Evolutionary conservation across 352 stramenopile species (phyloP), one percentile per base, ranked within the genome.

Genomic region (Globisporangium paddicum): DNA sequence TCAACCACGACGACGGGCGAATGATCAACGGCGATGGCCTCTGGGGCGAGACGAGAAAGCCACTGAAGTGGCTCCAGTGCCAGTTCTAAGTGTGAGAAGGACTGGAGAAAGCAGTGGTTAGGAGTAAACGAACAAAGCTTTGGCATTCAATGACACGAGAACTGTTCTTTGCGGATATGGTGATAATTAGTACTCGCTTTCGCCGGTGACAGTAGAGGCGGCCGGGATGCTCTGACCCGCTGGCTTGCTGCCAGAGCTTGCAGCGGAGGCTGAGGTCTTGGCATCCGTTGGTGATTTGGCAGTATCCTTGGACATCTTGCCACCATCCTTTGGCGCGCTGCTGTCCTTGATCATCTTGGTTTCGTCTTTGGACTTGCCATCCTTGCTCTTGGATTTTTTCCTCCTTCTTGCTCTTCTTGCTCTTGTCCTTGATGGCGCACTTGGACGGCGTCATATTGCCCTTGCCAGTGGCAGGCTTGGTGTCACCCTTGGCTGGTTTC

Each of bases 41-140:
- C 57, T 77, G 63, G 66, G 72, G 69, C 26, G 52, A 69, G 45
- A 67, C 73, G 35, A 62, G 69, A 45, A 75, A 80, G 65, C 72
- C 72, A 1, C 53, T 75, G 44, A 75, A 77, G 60, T 80, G 72
- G 72, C 64, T 80, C 32, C 60, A 77, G 49, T 80, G 69, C 52
- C 58, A 68, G 52, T 77, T 80, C 21, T 75, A 57, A 60, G 26
- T 62, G 14, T 42, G 18, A 7, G 32, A 37, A n/a, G 32, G 13
- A 37, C 32, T 37, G 32, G 13, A 0, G 32, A 37, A n/a, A n/a
- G n/a, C n/a, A n/a, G n/a, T n/a, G n/a, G n/a, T n/a, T n/a, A n/a
- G n/a, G n/a, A n/a, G n/a, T n/a, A n/a, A n/a, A n/a, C n/a, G n/a
- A n/a, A n/a, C n/a, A n/a, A n/a, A n/a, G n/a, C n/a, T n/a, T n/a